Evolutionary conservation across 1,139 yeast genomes (phyloP).

Genomic region (Kurtzmaniella quercitrusa): DNA sequence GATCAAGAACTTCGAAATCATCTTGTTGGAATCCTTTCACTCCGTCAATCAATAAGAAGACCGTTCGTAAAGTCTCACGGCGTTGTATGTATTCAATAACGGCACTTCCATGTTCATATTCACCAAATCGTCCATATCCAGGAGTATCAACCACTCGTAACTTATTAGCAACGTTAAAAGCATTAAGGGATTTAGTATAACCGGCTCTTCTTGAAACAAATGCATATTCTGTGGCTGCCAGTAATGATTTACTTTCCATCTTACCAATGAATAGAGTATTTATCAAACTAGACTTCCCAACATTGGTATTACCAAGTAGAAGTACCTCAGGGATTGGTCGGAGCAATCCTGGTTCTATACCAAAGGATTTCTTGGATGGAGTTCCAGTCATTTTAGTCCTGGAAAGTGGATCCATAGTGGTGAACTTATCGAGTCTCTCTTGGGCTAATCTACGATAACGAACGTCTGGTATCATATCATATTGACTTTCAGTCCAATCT

Average conservation of each 20-base stretch:
- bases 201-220: conserved; percentile 63
- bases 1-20: conserved; percentile 51
- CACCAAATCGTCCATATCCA: conserved; percentile 74
- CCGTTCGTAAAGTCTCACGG: conserved; percentile 51
- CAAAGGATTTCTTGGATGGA: conserved; percentile 23
- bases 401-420: conserved; percentile 15
- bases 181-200: conserved; percentile 71
- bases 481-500: conserved; percentile 59
- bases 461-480: conserved; percentile 56
- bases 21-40: conserved; percentile 51
- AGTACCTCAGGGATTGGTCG: conserved; percentile 60
- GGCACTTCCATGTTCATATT: conserved; percentile 61
- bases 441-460: conserved; percentile 29
- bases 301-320: conserved; percentile 76
- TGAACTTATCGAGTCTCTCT: conserved; percentile 14
- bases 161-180: conserved; percentile 61
- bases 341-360: conserved; percentile 25
- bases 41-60: conserved; percentile 60
- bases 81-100: conserved; percentile 57
- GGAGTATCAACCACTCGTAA: conserved; percentile 77
- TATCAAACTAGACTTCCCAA: conserved; percentile 76
- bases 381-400: conserved; percentile 14
- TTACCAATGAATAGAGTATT: conserved; percentile 45
- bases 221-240: conserved; percentile 31
- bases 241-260: conserved; percentile 20